Percentiles rank a stretch among this genome's conserved stretches.
Evolutionary conservation across 371 early-diverging fungal species (phyloP).

Genomic region (Haplosporangium sp.): DNA sequence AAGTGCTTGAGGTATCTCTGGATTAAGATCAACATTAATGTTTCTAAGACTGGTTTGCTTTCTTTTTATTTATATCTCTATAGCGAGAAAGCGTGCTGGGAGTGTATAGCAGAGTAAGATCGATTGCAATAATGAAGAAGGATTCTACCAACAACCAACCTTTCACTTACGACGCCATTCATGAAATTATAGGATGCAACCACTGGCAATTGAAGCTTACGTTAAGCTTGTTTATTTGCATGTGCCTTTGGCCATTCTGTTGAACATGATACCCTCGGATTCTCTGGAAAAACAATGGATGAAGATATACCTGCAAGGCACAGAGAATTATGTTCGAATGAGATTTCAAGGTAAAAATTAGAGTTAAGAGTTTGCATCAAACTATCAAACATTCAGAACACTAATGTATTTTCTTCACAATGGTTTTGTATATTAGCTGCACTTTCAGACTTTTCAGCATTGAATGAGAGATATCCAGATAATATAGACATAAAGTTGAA

Average conservation of each 20-base stretch:
- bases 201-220: slow-evolving; percentile 40
- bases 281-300: slow-evolving; percentile 37
- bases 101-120: slow-evolving; percentile 36
- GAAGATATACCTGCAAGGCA: slow-evolving; percentile 34
- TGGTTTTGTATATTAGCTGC: slow-evolving; percentile 13
- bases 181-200: slow-evolving; percentile 21
- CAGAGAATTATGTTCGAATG: slow-evolving; percentile 27
- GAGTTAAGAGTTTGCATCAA: background rate
- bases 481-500: slow-evolving; percentile 30
- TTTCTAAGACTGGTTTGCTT: background rate
- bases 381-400: background rate
- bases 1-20: background rate
- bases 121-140: background rate
- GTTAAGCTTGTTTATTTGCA: slow-evolving; percentile 20
- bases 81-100: slow-evolving; percentile 40
- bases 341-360: slow-evolving; percentile 24
- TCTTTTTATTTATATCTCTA: background rate
- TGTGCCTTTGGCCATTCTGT: slow-evolving; percentile 19
- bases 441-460: slow-evolving; percentile 13
- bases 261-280: slow-evolving; percentile 29
- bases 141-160: background rate
- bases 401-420: background rate
- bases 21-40: background rate
- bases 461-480: slow-evolving; percentile 31
- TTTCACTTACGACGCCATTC: background rate